phyloP scores from a whole-genome alignment of 2,329 filamentous ascomycete species.

The Fusarium aywerte region DNA sequence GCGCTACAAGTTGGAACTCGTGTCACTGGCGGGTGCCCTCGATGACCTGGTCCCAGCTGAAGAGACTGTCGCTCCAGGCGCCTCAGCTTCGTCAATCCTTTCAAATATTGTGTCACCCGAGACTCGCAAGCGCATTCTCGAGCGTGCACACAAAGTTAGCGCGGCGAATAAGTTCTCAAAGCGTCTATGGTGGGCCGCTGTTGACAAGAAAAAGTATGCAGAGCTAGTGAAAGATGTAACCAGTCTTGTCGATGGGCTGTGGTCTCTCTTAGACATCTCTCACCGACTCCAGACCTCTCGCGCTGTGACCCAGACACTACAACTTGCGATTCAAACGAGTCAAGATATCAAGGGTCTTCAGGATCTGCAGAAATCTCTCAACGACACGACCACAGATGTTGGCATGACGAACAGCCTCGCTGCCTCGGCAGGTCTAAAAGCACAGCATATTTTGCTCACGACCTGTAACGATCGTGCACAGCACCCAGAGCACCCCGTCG shows the following conservation, averaged over 20 bases:
- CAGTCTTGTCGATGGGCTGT: neutral
- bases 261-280: neutral
- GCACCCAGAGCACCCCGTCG: neutral
- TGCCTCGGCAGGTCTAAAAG: neutral
- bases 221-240: neutral
- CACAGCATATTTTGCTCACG: neutral
- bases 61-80: neutral
- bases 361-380: neutral
- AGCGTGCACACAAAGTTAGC: neutral
- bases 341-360: neutral
- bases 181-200: neutral
- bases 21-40: neutral
- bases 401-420: neutral
- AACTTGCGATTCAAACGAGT: neutral
- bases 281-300: neutral
- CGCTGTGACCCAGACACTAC: neutral
- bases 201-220: neutral
- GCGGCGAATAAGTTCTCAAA: neutral
- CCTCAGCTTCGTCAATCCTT: neutral
- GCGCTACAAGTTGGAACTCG: neutral
- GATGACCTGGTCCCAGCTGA: neutral
- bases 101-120: neutral
- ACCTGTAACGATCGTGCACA: neutral
- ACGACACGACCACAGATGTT: neutral
- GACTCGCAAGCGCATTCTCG: neutral